Evolutionary conservation across 805 yeast species (phyloP), one percentile per base, ranked within the genome.

Genomic region (Saturnispora galanensis): DNA sequence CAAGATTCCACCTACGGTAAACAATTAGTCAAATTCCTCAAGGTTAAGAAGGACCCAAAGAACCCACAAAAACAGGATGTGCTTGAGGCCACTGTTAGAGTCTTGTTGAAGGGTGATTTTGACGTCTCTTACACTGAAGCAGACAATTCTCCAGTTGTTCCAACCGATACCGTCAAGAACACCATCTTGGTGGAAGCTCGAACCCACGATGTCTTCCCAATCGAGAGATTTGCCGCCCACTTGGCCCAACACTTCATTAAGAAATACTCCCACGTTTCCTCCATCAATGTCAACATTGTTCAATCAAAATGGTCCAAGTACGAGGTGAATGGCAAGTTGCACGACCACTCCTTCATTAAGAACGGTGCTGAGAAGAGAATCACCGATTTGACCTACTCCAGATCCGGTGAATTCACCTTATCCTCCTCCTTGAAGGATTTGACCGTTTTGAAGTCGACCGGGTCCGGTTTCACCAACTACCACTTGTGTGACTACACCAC

Each of bases 101-200:
- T 81, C 26, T 69, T 89, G 41, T 71, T 89, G 47, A 79, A 74
- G 53, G 97, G 97, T 50, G 75, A 72, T 46, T 80, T 89, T 56
- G 96, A 84, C 50, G 65, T 68, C 29, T 79, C 95, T 3, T 89
- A 84, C 70, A 89, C 96, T 41, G 58, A 81, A 47, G 96, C 96
- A 33, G 94, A 89, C 66, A 89, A 89, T 68, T 60, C 84, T 2
- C 76, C 84, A n/a, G 79, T 89, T 57, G 94, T 89, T 41, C 96
- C 97, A 47, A 89, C 97, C 8, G 96, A 88, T 64, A 86, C 96
- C 1, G 88, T 87, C 45, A 88, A 88, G 66, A 88, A 88, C 71
- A 88, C 96, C 42, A 77, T 85, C 51, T 71, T 84, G 59, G 73
- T 89, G 31, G 81, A 84, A 52, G 96, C 96, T 52, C 84, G 83